A percentile compares a stretch with the other conserved stretches of the same genome.
These are phyloP conservation scores for Didymella pinodella DNA, from an alignment of 2,329 filamentous ascomycete species.

Conservation along the genomic window DNA sequence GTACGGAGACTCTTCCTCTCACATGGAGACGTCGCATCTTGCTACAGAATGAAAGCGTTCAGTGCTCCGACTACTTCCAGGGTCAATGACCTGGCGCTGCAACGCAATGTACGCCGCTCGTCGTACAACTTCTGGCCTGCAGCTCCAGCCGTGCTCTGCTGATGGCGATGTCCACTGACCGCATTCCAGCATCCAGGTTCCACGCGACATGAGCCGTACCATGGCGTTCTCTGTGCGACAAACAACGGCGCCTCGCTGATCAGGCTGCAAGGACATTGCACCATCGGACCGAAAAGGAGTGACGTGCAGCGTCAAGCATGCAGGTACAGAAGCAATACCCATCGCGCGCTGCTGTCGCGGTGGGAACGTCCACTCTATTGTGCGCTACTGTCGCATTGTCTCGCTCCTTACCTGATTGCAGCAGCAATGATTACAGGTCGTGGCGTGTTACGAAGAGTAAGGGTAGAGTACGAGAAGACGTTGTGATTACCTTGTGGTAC, in stretches of 20 bases:
- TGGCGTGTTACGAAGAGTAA: constrained; percentile 19
- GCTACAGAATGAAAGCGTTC: no score
- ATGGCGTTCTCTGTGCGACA: constrained; percentile 11
- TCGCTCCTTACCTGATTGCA: neutral
- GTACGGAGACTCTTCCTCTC: neutral
- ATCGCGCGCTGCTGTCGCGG: neutral
- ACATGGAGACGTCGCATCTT: neutral
- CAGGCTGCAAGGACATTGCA: neutral
- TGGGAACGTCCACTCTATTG: neutral
- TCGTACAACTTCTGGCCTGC: constrained; percentile 3
- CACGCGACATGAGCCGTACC: constrained; percentile 2
- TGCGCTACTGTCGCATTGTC: neutral
- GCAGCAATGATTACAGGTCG: neutral
- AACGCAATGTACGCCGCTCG: neutral
- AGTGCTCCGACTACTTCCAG: no score
- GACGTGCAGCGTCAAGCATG: constrained; percentile 11
- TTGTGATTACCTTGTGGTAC: constrained; percentile 21
- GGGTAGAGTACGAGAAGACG: constrained; percentile 7
- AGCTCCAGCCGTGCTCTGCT: constrained; percentile 3
- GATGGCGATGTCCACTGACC: constrained; percentile 5
- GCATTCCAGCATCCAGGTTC: constrained; percentile 9
- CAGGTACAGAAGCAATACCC: constrained; percentile 9
- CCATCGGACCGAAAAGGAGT: constrained; percentile 11
- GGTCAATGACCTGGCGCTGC: neutral
- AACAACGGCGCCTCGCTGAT: constrained; percentile 8